Base-by-base conservation (phyloP, 2,329 filamentous ascomycete genomes). In the Penicillium sp. region DNA sequence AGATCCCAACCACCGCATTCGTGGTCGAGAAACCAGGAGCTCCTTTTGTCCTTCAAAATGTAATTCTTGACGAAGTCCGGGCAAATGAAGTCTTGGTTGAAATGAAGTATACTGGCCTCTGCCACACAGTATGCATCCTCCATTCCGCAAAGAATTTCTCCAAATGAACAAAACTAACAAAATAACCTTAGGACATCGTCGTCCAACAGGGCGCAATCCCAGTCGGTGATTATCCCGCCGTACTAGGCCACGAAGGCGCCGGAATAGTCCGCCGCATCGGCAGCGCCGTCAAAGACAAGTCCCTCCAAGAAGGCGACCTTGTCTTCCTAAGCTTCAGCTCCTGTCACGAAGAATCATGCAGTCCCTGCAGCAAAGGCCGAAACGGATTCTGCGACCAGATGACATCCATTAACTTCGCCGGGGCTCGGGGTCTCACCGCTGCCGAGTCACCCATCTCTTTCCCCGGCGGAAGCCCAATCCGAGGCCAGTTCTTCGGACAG, bases 401-500 rank as follows among this genome's bases (percentile, higher is more conserved):
- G 26, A 60, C 57, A 1, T 42, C 50, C 1, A 52, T 61, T 49
- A 67, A 65, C 35, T 64, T 65, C 22, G 48, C 51, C n/a, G 56
- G 59, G 10, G 55, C 54, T 7, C 57, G 57, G 6, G 56, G 57
- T 2, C 50, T 53, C 13, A 40, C 38, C 5, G 53, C 51, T 26
- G 43, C 44, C 8, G 56, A 57, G 13, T 59, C 59, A 1, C 59
- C 61, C 2, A 58, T 63, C 34, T 54, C 52, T 3, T 49, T 59
- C 3, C 44, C 50, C 1, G 52, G 50, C 21, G 59, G 59, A 17
- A 43, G 49, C 6, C 38, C 53, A 13, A 48, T 63, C 3, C 59
- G 60, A 9, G 63, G 64, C 13, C 62, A 66, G 31, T 68, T 67
- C 54, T 69, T 69, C 33, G 66, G 66, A 1, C 66, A 69, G 47